Evolutionary conservation across 371 early-diverging fungal genomes (phyloP), one percentile per base, ranked within the genome.

Genomic region (Chytridium lagenaria): DNA sequence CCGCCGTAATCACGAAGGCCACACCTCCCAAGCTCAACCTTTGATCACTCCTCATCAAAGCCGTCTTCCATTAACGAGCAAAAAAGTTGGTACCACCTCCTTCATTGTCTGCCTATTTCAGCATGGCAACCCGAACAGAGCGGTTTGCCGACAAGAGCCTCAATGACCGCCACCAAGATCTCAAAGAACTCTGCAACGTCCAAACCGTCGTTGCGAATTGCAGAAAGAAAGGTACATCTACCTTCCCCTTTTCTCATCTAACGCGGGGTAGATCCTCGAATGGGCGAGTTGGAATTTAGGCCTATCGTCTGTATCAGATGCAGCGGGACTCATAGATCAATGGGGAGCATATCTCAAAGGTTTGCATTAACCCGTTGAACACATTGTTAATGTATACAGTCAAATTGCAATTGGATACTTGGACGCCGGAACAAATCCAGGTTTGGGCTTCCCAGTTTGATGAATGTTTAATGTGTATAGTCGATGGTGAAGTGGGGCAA

Each of bases 341-440:
- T 96, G 87, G 96, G 96, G 34, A 96, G 96, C 96, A 96, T 73
- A 94, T 96, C 72, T 90, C 95, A 49, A 93, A 94, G 90, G 93
- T 59, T 26, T 36, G 23, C 39, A 51, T 16, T 61, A 40, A 37
- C 1, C 30, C 63, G 28, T 33, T 33, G 1, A 10, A 15, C 51
- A 19, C 16, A 39, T 0, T 51, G 55, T 49, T 70, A 31, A 0
- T 70, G n/a, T 71, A 30, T 30, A 34, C 52, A 83, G 94, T 98
- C 40, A 96, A 94, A 79, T 94, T 94, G 2, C 90, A 89, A 50
- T 85, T 97, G 85, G 98, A 98, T 80, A 88, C 91, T 31, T 98
- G 98, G 98, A 93, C 95, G 7, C 85, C 89, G 5, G 95, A 95
- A 61, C 96, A 98, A 80, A 90, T 98, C 65, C 93, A 93, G 67